A percentile compares a stretch with the other conserved stretches of the same genome.
These are phyloP conservation scores for Wickerhamomyces subpelliculosus DNA, from an alignment of 805 yeast species.

Conservation along the genomic window DNA sequence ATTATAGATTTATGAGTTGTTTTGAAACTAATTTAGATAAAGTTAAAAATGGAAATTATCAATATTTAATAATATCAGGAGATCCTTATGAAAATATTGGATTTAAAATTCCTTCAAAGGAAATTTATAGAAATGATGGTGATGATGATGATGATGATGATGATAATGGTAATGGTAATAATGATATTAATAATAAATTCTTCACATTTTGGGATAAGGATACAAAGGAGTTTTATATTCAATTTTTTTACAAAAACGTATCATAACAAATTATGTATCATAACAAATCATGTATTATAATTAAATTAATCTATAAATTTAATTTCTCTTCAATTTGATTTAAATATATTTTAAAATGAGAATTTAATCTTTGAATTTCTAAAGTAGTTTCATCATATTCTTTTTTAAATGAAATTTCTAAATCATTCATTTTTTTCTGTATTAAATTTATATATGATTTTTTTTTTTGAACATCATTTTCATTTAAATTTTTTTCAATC, in stretches of 20 bases:
- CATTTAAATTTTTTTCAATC: slow-evolving; percentile 30
- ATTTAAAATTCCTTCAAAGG: slow-evolving; percentile 61
- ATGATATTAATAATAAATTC: slow-evolving; percentile 21
- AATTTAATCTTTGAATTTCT: slow-evolving; percentile 18
- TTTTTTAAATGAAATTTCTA: slow-evolving; percentile 28
- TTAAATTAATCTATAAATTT: slow-evolving; percentile 3
- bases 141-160: slow-evolving; percentile 19
- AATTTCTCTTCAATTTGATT: slow-evolving; percentile 20
- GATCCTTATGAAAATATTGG: slow-evolving; percentile 87
- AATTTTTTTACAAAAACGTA: slow-evolving; percentile 44
- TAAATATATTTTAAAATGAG: slow-evolving; percentile 19
- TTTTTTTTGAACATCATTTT: slow-evolving; percentile 29
- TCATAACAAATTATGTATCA: too few relatives aligned
- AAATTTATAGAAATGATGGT: slow-evolving; percentile 32
- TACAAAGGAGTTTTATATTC: slow-evolving; percentile 60
- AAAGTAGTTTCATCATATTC: slow-evolving; percentile 33
- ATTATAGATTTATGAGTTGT: slow-evolving; percentile 69
- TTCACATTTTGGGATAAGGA: slow-evolving; percentile 78
- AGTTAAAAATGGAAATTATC: slow-evolving; percentile 41
- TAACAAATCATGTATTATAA: not conserved
- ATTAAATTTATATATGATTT: slow-evolving; percentile 29
- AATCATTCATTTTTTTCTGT: slow-evolving; percentile 28
- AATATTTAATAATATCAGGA: slow-evolving; percentile 73
- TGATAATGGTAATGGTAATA: slow-evolving; percentile 23
- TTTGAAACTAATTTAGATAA: slow-evolving; percentile 58